These are phyloP conservation scores for Irpex sp. DNA, from an alignment of 1,284 basidiomycete species.

Conservation along the genomic window DNA sequence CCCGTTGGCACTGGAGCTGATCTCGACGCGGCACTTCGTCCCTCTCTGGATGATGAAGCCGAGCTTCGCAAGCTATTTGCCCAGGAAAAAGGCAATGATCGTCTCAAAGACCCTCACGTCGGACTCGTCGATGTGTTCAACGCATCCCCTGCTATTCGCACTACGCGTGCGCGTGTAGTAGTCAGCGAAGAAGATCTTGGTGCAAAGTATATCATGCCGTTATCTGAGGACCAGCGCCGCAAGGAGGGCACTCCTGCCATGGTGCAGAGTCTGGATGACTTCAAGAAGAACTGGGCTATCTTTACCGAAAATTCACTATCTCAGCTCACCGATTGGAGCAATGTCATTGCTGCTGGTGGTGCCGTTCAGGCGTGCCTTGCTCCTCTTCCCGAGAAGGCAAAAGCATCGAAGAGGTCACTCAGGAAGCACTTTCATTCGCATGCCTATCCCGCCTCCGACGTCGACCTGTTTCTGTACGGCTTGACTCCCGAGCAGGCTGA, in stretches of 20 bases:
- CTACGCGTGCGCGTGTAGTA: conserved; percentile 32
- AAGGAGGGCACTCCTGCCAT: conserved; percentile 38
- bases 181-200: conserved; percentile 22
- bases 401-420: conserved; percentile 47
- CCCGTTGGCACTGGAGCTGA: conserved; percentile 32
- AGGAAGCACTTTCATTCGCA: conserved; percentile 51
- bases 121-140: conserved; percentile 56
- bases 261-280: conserved; percentile 46
- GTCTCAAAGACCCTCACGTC: conserved; percentile 44
- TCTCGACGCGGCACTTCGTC: conserved; percentile 42
- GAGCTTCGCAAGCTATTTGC: conserved; percentile 52
- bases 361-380: conserved; percentile 52
- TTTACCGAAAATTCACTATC: conserved; percentile 58
- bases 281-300: conserved; percentile 55
- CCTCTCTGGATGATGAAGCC: conserved; percentile 50
- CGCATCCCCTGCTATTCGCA: conserved; percentile 42
- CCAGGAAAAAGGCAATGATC: conserved; percentile 41
- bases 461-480: conserved; percentile 62
- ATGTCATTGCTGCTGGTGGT: conserved; percentile 59
- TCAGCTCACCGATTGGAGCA: conserved; percentile 52
- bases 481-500: conserved; percentile 55
- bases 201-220: conserved; percentile 28
- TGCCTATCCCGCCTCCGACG: conserved; percentile 55
- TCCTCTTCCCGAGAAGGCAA: conserved; percentile 43
- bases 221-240: conserved; percentile 26